Base-by-base conservation (phyloP, 2,329 filamentous ascomycete genomes). In the Paraconiothyrium sp. region DNA sequence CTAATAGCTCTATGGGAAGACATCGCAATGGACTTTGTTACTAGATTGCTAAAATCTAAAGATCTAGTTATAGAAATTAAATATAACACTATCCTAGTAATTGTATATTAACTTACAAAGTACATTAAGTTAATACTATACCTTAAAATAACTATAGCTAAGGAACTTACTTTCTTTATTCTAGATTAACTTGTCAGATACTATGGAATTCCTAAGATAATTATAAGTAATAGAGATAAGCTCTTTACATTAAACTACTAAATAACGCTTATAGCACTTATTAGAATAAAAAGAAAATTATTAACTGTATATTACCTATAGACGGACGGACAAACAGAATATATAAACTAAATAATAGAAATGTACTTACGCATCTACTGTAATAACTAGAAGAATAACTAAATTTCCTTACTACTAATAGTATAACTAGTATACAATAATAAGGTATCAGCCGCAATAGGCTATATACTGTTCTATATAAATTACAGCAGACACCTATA, bases 11-110 rank as follows among this genome's bases (percentile, higher is more conserved):
- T 41, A 20, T 60, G 49, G 30, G 27, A 37, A 48, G 24, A 52
- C 9, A 49, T 60, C 49, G 41, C 48, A 7, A 55, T 60, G 56
- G 32, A 60, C 39, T 60, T 60, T 60, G 56, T 55, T 55, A 60
- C n/a, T 37, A 34, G 54, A 20, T 49, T 43, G n/a, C n/a, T 60
- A 60, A 20, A 32, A 20, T 60, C 20, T 11, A 60, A 22, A 41
- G 16, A 60, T 20, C 27, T 43, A 35, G 14, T 22, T n/a, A 60
- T 55, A 60, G 22, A 46, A 55, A 22, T 27, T 30, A 24, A n/a
- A 4, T 60, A 60, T 46, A 46, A 55, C 32, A 55, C 2, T 10
- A 57, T 58, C 2, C 27, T 58, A 58, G 11, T 58, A 14, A 34
- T 58, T 10, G 24, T 58, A 3, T 27, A 39, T 43, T 24, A 34